phyloP scores from a whole-genome alignment of 108 stramenopile species.

The Aurantiochytrium sp. region DNA sequence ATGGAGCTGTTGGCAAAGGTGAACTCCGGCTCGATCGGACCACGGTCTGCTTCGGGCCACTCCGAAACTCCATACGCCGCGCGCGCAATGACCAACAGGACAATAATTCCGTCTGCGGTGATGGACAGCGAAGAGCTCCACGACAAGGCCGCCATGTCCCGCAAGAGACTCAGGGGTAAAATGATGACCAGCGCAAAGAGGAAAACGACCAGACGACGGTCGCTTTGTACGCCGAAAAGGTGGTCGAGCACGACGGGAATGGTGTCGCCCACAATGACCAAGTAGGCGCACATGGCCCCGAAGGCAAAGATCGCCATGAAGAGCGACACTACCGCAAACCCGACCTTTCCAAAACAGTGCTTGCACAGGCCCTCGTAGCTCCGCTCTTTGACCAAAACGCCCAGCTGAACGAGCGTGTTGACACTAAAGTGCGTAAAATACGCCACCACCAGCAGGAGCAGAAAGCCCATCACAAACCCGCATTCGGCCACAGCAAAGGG shows the following conservation, averaged over 20 bases:
- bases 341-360: slow-evolving; percentile 24
- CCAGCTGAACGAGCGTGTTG: slow-evolving; percentile 33
- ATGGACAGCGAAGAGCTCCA: slow-evolving; percentile 32
- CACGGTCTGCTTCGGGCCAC: not conserved
- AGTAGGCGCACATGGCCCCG: slow-evolving; percentile 46
- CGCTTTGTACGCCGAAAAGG: not conserved
- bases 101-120: slow-evolving; percentile 20
- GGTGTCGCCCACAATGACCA: slow-evolving; percentile 39
- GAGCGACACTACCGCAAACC: slow-evolving; percentile 23
- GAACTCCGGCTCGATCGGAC: not conserved
- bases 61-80: not conserved
- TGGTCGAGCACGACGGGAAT: not conserved
- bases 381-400: slow-evolving; percentile 21
- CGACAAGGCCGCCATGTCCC: slow-evolving; percentile 21
- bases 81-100: not conserved
- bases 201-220: not conserved
- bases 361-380: slow-evolving; percentile 43
- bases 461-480: slow-evolving; percentile 18
- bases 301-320: slow-evolving; percentile 35
- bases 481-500: slow-evolving; percentile 43
- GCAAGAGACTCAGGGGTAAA: slow-evolving; percentile 27
- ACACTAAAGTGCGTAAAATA: slow-evolving; percentile 25
- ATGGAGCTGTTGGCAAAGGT: not conserved
- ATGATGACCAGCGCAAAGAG: slow-evolving; percentile 17
- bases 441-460: slow-evolving; percentile 24